phyloP scores from a whole-genome alignment of 1,284 basidiomycete genomes.

The Cryptococcus sp. region DNA sequence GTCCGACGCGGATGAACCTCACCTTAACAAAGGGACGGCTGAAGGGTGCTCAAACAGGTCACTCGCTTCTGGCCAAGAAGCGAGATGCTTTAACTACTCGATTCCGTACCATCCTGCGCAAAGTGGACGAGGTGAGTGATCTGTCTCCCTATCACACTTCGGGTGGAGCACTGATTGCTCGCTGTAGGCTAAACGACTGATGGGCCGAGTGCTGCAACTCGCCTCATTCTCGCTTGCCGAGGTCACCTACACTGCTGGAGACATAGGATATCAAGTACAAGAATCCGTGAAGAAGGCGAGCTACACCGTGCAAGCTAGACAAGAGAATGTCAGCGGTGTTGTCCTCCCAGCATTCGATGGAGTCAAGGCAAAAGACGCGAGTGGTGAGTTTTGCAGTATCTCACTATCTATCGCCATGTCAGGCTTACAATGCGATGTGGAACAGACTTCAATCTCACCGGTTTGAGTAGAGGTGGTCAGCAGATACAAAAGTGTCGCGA shows the following conservation, averaged over 20 bases:
- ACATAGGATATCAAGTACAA: conserved; percentile 93
- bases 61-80: conserved; percentile 96
- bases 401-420: too few relatives aligned
- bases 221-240: conserved; percentile 98
- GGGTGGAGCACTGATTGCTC: background rate
- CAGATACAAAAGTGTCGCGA: conserved; percentile 92
- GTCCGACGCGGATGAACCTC: conserved; percentile 88
- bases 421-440: conserved; percentile 1
- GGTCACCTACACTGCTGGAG: conserved; percentile 95
- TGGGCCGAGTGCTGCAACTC: conserved; percentile 97
- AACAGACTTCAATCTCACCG: conserved; percentile 95
- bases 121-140: conserved; percentile 82
- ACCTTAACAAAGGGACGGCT: conserved; percentile 90
- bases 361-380: conserved; percentile 71
- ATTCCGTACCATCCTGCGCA: conserved; percentile 83
- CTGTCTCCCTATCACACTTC: background rate
- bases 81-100: conserved; percentile 91
- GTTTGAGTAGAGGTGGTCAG: conserved; percentile 94
- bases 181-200: conserved; percentile 91
- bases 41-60: conserved; percentile 96
- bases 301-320: conserved; percentile 90
- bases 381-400: conserved; percentile 57
- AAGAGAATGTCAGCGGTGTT: conserved; percentile 98
- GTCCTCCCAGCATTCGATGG: conserved; percentile 95
- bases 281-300: conserved; percentile 67